Evolutionary conservation across 2,329 filamentous ascomycete genomes (phyloP).

Genomic region (Fusarium fujikuroi): DNA sequence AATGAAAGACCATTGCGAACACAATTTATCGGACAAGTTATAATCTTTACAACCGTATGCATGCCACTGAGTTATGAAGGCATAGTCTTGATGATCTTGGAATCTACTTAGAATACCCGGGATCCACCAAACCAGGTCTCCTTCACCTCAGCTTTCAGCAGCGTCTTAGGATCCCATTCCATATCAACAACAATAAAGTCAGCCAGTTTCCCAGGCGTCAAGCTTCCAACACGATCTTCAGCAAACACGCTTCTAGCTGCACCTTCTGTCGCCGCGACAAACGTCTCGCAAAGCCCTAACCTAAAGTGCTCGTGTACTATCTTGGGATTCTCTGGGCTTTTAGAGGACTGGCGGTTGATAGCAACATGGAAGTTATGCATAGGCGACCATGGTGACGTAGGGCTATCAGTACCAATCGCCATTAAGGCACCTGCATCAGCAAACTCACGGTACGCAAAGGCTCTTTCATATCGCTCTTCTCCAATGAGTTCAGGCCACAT

Average conservation of each 20-base stretch:
- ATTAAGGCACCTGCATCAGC: conserved; percentile 61
- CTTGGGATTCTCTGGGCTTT: conserved; percentile 53
- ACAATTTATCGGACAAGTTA: too few relatives aligned
- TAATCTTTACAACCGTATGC: too few relatives aligned
- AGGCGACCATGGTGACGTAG: conserved; percentile 64
- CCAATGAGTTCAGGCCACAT: conserved; percentile 69
- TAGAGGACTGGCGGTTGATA: conserved; percentile 64
- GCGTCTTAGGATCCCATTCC: conserved; percentile 59
- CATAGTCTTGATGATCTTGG: too few relatives aligned
- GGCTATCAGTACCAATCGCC: conserved; percentile 66
- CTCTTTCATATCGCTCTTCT: conserved; percentile 59
- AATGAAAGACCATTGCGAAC: too few relatives aligned
- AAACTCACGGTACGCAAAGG: conserved; percentile 71
- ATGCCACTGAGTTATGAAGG: too few relatives aligned
- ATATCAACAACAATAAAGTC: conserved; percentile 61
- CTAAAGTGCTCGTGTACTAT: conserved; percentile 62
- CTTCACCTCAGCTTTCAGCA: conserved; percentile 57
- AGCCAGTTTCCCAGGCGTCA: conserved; percentile 62
- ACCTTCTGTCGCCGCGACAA: conserved; percentile 62
- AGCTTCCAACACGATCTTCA: conserved; percentile 56
- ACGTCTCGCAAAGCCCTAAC: conserved; percentile 60
- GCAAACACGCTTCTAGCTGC: conserved; percentile 65
- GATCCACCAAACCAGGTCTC: conserved; percentile 64
- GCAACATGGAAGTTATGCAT: conserved; percentile 66
- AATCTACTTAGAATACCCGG: neutral